phyloP scores from a whole-genome alignment of 2,329 filamentous ascomycete species.

The Orbilia ellipsospora region DNA sequence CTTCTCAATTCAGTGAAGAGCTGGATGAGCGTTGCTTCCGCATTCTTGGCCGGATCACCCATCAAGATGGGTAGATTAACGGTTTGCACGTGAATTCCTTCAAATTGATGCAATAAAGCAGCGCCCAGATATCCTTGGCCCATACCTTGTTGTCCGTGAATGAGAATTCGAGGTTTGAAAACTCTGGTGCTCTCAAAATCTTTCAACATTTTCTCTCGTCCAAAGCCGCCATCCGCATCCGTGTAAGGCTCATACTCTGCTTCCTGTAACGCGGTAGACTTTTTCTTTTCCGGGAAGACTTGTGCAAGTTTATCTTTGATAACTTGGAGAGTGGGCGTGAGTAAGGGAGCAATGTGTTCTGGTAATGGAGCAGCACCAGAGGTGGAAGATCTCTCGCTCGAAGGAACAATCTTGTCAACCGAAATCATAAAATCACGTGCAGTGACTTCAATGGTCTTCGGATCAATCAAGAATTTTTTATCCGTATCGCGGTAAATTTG shows the following conservation, averaged over 20 bases:
- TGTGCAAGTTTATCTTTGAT: constrained; percentile 77
- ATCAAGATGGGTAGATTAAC: constrained; percentile 91
- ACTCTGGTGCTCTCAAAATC: constrained; percentile 89
- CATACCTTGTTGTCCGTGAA: constrained; percentile 87
- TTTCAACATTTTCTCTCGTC: constrained; percentile 78
- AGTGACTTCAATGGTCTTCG: constrained; percentile 82
- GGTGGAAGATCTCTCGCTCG: constrained; percentile 87
- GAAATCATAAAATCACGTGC: constrained; percentile 98
- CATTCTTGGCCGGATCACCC: constrained; percentile 80
- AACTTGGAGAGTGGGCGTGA: constrained; percentile 76
- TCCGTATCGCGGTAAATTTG: constrained; percentile 88
- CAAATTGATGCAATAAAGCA: constrained; percentile 87
- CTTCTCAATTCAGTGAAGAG: constrained; percentile 92
- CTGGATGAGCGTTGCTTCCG: constrained; percentile 88
- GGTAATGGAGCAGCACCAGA: constrained; percentile 85
- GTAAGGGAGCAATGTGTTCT: constrained; percentile 80
- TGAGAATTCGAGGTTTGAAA: constrained; percentile 86
- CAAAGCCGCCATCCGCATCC: constrained; percentile 84
- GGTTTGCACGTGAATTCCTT: constrained; percentile 92
- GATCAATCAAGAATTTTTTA: constrained; percentile 88
- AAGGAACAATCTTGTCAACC: constrained; percentile 94
- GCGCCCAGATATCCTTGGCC: constrained; percentile 89
- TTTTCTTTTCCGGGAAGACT: constrained; percentile 84
- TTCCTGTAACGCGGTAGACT: constrained; percentile 88
- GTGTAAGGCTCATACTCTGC: constrained; percentile 89